Conservation (phyloP, 1,139 yeast species). For the Entelexis sorbosivorans region DNA sequence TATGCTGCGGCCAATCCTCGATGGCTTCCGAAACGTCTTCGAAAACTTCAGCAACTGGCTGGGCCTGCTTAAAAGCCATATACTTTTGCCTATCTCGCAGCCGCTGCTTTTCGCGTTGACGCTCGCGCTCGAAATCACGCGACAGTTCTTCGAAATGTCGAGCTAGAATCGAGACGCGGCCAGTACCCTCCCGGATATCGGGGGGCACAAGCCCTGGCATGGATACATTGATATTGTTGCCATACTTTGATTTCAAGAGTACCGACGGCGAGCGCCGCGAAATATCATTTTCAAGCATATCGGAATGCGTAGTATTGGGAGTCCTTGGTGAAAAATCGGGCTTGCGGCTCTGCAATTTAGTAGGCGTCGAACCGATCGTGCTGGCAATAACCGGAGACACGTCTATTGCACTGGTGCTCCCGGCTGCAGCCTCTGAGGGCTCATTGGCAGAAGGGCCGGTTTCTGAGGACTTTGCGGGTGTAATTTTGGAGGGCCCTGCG, state of each 20-base stretch:
- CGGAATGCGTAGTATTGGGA: background rate
- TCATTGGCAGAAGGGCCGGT: too few species aligned
- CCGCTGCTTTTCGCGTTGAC: constrained; percentile 66
- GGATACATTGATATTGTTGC: constrained; percentile 20
- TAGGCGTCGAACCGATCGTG: background rate
- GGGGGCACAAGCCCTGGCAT: constrained; percentile 16
- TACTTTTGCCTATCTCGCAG: constrained; percentile 60
- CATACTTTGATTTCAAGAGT: constrained; percentile 18
- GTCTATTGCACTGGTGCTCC: background rate
- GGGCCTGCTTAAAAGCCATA: constrained; percentile 60
- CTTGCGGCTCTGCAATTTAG: background rate
- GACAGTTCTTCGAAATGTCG: constrained; percentile 70
- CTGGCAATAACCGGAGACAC: background rate
- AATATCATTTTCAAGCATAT: background rate
- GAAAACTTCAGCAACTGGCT: constrained; percentile 85
- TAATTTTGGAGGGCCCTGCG: too few species aligned
- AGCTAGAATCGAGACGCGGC: constrained; percentile 33
- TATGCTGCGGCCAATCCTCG: constrained; percentile 17
- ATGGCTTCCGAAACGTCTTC: constrained; percentile 49
- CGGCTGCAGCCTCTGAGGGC: background rate
- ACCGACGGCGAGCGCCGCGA: background rate
- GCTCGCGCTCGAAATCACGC: constrained; percentile 72
- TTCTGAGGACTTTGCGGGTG: too few species aligned
- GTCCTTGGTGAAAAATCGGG: background rate
- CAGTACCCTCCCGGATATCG: constrained; percentile 5